These are phyloP conservation scores for Vitis hybrid DNA, from an alignment of 177 flowering plant species.

Conservation along the genomic window DNA sequence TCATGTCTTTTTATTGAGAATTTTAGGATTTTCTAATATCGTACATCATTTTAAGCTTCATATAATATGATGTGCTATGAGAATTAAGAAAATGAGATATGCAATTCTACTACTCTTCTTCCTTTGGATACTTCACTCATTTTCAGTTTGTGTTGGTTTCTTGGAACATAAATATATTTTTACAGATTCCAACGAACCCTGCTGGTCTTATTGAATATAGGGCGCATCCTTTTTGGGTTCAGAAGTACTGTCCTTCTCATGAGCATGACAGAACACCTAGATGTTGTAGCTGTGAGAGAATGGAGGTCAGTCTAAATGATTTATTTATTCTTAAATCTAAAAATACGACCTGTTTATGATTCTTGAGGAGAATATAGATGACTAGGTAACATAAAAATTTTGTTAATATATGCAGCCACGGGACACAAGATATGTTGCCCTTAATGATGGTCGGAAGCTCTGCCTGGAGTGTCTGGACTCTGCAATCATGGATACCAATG, in stretches of 20 bases:
- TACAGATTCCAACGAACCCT: conserved; percentile 90
- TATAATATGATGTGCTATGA: no score
- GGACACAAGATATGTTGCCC: conserved; percentile 56
- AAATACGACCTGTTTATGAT: not conserved
- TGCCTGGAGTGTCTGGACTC: conserved; percentile 94
- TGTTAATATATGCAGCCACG: conserved; percentile 50
- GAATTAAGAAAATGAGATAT: not conserved
- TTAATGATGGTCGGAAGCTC: conserved; percentile 88
- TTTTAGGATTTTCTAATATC: not conserved
- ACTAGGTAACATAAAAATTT: conserved; percentile 2
- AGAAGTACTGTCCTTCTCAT: conserved; percentile 91
- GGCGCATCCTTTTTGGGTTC: conserved; percentile 95
- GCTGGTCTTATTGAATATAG: conserved; percentile 94
- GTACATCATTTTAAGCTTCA: no score
- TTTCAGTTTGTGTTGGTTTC: not conserved
- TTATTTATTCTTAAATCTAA: not conserved
- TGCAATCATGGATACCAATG: conserved; percentile 76
- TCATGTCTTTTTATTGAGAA: not conserved
- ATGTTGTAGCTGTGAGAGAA: conserved; percentile 97
- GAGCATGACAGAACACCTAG: conserved; percentile 90
- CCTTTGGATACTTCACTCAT: not conserved
- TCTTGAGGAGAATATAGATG: not conserved
- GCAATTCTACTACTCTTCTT: not conserved
- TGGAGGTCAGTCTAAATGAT: conserved; percentile 63
- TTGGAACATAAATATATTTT: conserved; percentile 9